phyloP scores from a whole-genome alignment of 2,329 filamentous ascomycete species.

The Ascochyta viciae-villosae region DNA sequence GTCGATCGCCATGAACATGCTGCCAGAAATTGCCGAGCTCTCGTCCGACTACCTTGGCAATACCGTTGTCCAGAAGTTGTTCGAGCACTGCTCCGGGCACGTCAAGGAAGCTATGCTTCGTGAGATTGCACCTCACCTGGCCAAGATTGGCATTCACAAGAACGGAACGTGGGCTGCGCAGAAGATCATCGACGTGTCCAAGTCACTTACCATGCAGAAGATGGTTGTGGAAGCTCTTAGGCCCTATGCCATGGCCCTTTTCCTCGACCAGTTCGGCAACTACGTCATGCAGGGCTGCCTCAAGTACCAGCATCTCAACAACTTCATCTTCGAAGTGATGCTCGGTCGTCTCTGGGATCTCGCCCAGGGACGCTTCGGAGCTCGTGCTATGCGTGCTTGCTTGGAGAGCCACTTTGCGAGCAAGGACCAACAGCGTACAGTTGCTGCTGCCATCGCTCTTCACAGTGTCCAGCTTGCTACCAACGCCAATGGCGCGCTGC shows the following conservation, averaged over 20 bases:
- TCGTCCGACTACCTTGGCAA: conserved; percentile 97
- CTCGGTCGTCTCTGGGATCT: conserved; percentile 92
- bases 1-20: conserved; percentile 89
- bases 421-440: conserved; percentile 93
- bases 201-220: conserved; percentile 80
- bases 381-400: conserved; percentile 94
- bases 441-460: conserved; percentile 92
- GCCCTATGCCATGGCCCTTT: conserved; percentile 86
- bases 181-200: conserved; percentile 97
- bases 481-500: conserved; percentile 90
- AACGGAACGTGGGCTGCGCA: conserved; percentile 99
- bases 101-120: conserved; percentile 90
- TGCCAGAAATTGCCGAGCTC: conserved; percentile 94
- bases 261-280: conserved; percentile 98
- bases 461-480: conserved; percentile 96
- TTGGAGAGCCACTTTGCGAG: conserved; percentile 94
- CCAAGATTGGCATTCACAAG: conserved; percentile 98
- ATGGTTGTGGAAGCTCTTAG: conserved; percentile 84
- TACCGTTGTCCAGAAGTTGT: conserved; percentile 98
- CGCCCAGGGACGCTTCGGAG: conserved; percentile 90
- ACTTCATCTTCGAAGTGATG: conserved; percentile 99
- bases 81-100: conserved; percentile 91
- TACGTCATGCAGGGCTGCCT: conserved; percentile 97
- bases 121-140: conserved; percentile 88
- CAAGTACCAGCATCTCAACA: conserved; percentile 87